Evolutionary conservation across 2,329 filamentous ascomycete species (phyloP), one percentile per base, ranked within the genome.

Genomic region (Thermoascus crustaceus): DNA sequence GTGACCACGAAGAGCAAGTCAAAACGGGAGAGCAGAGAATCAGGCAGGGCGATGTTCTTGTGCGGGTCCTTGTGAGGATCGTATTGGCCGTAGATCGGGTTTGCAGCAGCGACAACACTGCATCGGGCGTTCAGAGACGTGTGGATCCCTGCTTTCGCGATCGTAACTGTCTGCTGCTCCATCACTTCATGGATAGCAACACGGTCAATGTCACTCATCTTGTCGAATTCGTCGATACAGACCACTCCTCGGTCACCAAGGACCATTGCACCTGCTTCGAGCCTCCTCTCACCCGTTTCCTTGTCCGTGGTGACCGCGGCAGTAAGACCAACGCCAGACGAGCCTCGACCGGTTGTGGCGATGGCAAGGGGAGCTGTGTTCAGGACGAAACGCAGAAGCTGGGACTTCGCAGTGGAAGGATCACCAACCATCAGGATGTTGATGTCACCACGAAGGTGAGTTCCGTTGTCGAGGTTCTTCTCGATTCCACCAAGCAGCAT

Each of bases 181-280:
- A 98, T 98, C 47, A 98, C 91, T 84, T 98, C 91, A 75, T 98
- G 91, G 50, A 98, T 98, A 30, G 91, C 91, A 3, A 98, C 91
- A 57, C 91, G 80, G 63, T 98, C 91, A 39, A 96, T 82, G 57
- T 98, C 91, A 38, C 87, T 95, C 91, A 98, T 98, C 64, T 98
- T 98, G 69, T 98, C 91, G 49, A 98, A 98, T 55, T 98, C 91
- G 58, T 98, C 91, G 47, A 98, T 98, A 68, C 91, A 98, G 21
- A 98, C 91, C 7, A 98, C 89, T 49, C 91, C 91, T 44, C 91
- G 82, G 60, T 98, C 91, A 44, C 80, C 91, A 54, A 98, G 85
- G 41, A 98, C 91, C 91, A 98, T 98, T 45, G 91, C 91, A 75
- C 91, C 91, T 10, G 91, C 91, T 64, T 98, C 91, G 1, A 98